Conservation (phyloP, 202 grass and related monocot genomes). For the Zizania palustris region DNA sequence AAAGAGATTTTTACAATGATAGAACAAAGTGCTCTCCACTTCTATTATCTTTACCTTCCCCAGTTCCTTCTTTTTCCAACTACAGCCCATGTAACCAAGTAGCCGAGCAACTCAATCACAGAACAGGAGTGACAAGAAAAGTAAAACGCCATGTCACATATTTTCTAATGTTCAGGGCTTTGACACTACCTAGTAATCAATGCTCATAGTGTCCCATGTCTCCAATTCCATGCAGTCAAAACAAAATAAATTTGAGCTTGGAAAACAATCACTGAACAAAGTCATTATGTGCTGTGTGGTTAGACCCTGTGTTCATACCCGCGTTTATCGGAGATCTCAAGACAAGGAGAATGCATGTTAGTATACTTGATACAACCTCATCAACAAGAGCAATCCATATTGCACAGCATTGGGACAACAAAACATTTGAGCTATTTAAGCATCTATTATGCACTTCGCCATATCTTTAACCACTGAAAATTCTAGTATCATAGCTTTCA, state of each 20-base stretch:
- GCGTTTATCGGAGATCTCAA: neutral
- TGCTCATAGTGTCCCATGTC: neutral
- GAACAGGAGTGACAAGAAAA: neutral
- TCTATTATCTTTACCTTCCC: neutral
- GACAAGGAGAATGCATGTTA: neutral
- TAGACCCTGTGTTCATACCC: neutral
- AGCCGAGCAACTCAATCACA: neutral
- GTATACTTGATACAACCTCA: neutral
- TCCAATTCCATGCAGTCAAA: constrained; percentile 2
- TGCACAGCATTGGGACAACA: neutral
- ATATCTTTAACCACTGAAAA: neutral
- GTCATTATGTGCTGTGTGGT: neutral
- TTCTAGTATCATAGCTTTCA: neutral
- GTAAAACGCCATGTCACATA: neutral
- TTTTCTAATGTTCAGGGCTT: neutral
- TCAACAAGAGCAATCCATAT: constrained; percentile 8
- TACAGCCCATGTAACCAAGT: neutral
- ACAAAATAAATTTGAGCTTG: constrained; percentile 23
- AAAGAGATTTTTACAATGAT: neutral
- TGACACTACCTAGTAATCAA: constrained; percentile 1
- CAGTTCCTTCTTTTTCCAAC: neutral
- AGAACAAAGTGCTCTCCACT: neutral
- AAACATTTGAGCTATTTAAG: neutral
- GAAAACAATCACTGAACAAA: neutral
- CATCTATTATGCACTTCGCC: neutral